Conservation (phyloP, 1,139 yeast genomes). For the Wickerhamomyces sp. region DNA sequence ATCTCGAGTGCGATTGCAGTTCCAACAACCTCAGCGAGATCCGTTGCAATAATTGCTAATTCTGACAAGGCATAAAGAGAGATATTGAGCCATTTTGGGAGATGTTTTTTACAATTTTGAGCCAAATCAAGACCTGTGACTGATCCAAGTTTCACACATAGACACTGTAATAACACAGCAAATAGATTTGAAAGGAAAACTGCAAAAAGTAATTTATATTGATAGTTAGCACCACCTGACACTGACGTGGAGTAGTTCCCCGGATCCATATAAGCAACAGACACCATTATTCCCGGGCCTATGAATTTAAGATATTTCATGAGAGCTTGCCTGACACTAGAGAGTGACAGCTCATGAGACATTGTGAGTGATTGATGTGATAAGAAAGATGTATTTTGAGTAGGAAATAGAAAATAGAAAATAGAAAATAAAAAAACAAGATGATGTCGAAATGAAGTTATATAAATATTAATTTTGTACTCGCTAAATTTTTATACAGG, state of each 20-base stretch:
- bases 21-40: slow-evolving; percentile 90
- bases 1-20: slow-evolving; percentile 88
- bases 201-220: slow-evolving; percentile 77
- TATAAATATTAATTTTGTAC: no score
- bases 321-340: slow-evolving; percentile 12
- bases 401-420: no score
- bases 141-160: slow-evolving; percentile 82
- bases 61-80: slow-evolving; percentile 73
- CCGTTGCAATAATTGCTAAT: slow-evolving; percentile 87
- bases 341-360: no score
- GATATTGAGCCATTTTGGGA: slow-evolving; percentile 59
- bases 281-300: slow-evolving; percentile 93
- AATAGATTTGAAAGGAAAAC: slow-evolving; percentile 78
- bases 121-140: slow-evolving; percentile 91
- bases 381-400: neutral
- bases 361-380: neutral
- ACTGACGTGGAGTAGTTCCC: slow-evolving; percentile 96
- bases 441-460: no score
- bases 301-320: slow-evolving; percentile 61
- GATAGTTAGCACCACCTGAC: slow-evolving; percentile 86
- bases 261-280: slow-evolving; percentile 97
- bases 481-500: no score
- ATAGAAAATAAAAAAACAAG: no score
- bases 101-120: slow-evolving; percentile 74
- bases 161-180: slow-evolving; percentile 80